Conservation (phyloP, 2,329 filamentous ascomycete genomes). For the Helotiales sp. region DNA sequence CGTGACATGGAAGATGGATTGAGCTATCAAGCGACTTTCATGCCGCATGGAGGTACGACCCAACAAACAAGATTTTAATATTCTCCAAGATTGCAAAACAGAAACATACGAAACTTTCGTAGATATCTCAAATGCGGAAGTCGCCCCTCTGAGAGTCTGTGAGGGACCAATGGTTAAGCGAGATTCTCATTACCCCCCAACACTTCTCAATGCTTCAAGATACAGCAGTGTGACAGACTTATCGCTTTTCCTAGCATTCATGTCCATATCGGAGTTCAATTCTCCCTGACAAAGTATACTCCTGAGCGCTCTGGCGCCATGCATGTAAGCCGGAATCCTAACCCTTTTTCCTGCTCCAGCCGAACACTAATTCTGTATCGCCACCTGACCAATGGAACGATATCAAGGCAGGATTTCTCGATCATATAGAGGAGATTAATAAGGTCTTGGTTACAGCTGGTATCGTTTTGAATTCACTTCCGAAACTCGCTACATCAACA, state of each 20-base stretch:
- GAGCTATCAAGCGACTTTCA: slow-evolving; percentile 47
- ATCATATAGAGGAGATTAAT: slow-evolving; percentile 34
- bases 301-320: slow-evolving; percentile 1
- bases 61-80: background rate
- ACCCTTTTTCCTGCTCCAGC: slow-evolving; percentile 31
- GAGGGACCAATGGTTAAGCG: slow-evolving; percentile 13
- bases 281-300: slow-evolving; percentile 15
- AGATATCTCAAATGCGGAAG: slow-evolving; percentile 52
- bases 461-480: background rate
- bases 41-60: slow-evolving; percentile 51
- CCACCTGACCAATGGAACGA: slow-evolving; percentile 29
- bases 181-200: too few species aligned
- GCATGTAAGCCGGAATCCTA: slow-evolving; percentile 27
- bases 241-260: slow-evolving; percentile 2
- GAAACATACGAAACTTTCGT: slow-evolving; percentile 50
- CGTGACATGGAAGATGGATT: slow-evolving; percentile 71
- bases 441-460: slow-evolving; percentile 24
- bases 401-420: slow-evolving; percentile 30
- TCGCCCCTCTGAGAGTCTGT: slow-evolving; percentile 22
- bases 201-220: background rate
- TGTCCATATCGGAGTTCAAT: slow-evolving; percentile 18
- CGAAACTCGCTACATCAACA: background rate
- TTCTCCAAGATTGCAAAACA: background rate
- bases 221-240: background rate
- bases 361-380: background rate